phyloP scores from a whole-genome alignment of 179 eudicot genomes.

The Gypsophila paniculata region DNA sequence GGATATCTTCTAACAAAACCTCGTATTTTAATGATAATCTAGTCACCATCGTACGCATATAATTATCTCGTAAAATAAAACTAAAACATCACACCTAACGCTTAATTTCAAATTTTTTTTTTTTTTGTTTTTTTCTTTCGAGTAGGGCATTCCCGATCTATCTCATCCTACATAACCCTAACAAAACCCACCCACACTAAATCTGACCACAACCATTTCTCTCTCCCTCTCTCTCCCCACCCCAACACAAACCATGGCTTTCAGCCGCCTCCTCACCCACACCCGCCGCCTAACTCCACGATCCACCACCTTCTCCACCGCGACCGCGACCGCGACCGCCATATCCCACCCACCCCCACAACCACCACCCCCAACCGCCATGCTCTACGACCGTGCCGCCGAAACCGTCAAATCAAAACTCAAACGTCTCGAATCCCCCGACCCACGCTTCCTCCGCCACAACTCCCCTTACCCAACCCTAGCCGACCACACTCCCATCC shows the following conservation, averaged over 20 bases:
- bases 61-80: no score
- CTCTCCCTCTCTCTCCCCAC: neutral
- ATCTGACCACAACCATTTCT: no score
- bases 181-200: neutral
- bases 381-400: slow-evolving; percentile 63
- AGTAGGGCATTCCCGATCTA: no score
- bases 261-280: slow-evolving; percentile 32
- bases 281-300: slow-evolving; percentile 13
- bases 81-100: no score
- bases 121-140: no score
- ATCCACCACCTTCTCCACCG: slow-evolving; percentile 27
- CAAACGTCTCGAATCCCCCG: slow-evolving; percentile 37
- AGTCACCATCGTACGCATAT: no score
- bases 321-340: slow-evolving; percentile 28
- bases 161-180: slow-evolving; percentile 16
- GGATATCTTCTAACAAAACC: no score
- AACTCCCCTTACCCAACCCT: slow-evolving; percentile 50
- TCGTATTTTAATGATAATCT: no score
- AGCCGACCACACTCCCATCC: slow-evolving; percentile 40
- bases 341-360: slow-evolving; percentile 23
- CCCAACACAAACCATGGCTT: slow-evolving; percentile 27
- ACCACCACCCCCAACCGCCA: slow-evolving; percentile 46
- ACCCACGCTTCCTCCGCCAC: slow-evolving; percentile 47
- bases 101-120: no score
- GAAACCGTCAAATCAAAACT: slow-evolving; percentile 50